Evolutionary conservation across 345 rosid species (phyloP), one percentile per base, ranked within the genome.

Genomic region (Euphorbia tirucalli): DNA sequence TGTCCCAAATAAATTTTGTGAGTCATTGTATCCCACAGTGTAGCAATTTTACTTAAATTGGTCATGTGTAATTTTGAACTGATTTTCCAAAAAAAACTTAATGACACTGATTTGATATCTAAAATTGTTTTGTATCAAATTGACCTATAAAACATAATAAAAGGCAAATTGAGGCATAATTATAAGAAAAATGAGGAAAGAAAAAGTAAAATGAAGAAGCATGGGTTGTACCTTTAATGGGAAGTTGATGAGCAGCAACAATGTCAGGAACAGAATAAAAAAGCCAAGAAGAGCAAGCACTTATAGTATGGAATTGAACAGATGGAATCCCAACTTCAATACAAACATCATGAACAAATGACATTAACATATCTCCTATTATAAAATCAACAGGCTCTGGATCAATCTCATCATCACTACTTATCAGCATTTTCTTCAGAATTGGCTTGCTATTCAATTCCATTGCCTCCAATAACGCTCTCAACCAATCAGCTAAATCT

Each of bases 171-270:
- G 3, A 8, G 8, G 8, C 3, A 8, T 37, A 37, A 37, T 3
- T 37, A 37, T 37, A 37, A 37, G 5, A 37, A 37, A 37, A 37
- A 8, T 8, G 41, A 37, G 11, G 24, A 32, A 13, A 25, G 58
- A 41, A 41, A 11, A 41, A 5, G 5, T 41, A 7, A 41, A 41
- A 10, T 41, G 5, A 2, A 41, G 44, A 41, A 4, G 44, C 3
- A 32, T 32, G 5, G 5, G 5, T 41, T 41, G 8, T 72, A 78
- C 88, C 86, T 82, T 24, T 55, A 31, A 79, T 73, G 3, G 90
- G 89, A 50, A 86, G 75, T 67, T 85, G 82, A 3, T 76, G 76
- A 0, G 87, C 87, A n/a, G 75, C 72, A 24, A 85, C 67, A 15
- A 84, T 61, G 15, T 78, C 76, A 31, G 71, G 87, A 11, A 83